Conservation (phyloP, 2,329 filamentous ascomycete genomes). For the Geosmithia putterillii region DNA sequence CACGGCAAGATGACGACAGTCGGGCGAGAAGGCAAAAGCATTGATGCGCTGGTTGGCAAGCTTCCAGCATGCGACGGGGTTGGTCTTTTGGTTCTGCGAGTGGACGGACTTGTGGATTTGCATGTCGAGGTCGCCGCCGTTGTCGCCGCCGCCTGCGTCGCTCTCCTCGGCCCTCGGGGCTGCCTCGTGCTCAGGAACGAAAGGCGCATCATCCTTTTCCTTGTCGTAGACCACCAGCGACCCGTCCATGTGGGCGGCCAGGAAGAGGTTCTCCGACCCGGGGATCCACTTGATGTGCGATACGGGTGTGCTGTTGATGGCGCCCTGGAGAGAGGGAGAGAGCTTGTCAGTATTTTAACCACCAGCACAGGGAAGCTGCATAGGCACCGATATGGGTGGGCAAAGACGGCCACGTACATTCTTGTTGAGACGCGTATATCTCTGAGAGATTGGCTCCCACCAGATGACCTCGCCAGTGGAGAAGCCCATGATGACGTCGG, state of each 20-base stretch:
- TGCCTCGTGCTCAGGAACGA: slow-evolving; percentile 54
- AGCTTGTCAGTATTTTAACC: neutral
- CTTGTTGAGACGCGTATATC: slow-evolving; percentile 92
- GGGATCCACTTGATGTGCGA: slow-evolving; percentile 89
- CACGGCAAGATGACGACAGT: slow-evolving; percentile 74
- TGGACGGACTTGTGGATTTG: slow-evolving; percentile 83
- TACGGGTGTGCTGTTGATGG: slow-evolving; percentile 77
- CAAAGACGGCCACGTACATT: slow-evolving; percentile 45
- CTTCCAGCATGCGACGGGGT: slow-evolving; percentile 89
- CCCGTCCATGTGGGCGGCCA: slow-evolving; percentile 87
- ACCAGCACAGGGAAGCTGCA: neutral
- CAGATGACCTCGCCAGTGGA: slow-evolving; percentile 95
- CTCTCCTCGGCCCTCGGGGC: slow-evolving; percentile 53
- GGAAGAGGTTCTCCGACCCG: slow-evolving; percentile 82
- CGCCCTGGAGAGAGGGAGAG: slow-evolving; percentile 42
- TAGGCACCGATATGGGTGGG: neutral
- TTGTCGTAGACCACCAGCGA: slow-evolving; percentile 92
- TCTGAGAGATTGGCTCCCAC: slow-evolving; percentile 95
- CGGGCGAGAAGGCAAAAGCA: slow-evolving; percentile 83
- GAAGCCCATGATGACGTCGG: slow-evolving; percentile 91
- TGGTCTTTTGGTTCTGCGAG: slow-evolving; percentile 85
- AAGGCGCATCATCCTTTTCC: slow-evolving; percentile 80
- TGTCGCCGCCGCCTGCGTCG: slow-evolving; percentile 21
- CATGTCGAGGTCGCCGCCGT: slow-evolving; percentile 34
- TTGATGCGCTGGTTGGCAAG: slow-evolving; percentile 84